These are phyloP conservation scores for Fusarium algeriense DNA, from an alignment of 2,329 filamentous ascomycete genomes.

Conservation along the genomic window DNA sequence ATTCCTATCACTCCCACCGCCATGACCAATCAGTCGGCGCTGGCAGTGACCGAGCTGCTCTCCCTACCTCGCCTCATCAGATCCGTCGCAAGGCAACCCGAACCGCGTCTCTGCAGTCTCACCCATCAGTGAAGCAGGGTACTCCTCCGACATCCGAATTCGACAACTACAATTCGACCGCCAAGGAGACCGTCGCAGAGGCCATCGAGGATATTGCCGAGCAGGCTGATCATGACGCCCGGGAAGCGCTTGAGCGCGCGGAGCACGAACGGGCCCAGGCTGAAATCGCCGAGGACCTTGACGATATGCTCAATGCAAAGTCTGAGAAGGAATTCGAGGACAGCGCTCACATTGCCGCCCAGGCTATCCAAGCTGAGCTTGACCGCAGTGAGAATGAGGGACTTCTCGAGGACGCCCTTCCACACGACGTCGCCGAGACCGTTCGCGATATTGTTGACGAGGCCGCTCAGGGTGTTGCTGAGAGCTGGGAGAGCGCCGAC, in stretches of 20 bases:
- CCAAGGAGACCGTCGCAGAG: slow-evolving; percentile 77
- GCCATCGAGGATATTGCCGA: slow-evolving; percentile 74
- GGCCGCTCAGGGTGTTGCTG: slow-evolving; percentile 72
- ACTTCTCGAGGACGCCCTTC: slow-evolving; percentile 63
- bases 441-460: slow-evolving; percentile 57
- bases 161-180: slow-evolving; percentile 53
- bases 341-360: slow-evolving; percentile 59
- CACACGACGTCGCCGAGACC: slow-evolving; percentile 56
- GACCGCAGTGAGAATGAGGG: slow-evolving; percentile 66
- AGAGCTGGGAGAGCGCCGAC: slow-evolving; percentile 92
- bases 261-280: slow-evolving; percentile 63
- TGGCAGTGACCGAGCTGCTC: slow-evolving; percentile 58
- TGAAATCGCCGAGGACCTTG: slow-evolving; percentile 60
- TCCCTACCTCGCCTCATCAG: slow-evolving; percentile 59
- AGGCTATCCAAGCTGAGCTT: slow-evolving; percentile 65
- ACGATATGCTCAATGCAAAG: slow-evolving; percentile 63
- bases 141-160: slow-evolving; percentile 51
- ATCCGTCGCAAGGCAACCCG: slow-evolving; percentile 55
- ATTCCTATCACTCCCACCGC: slow-evolving; percentile 52
- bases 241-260: slow-evolving; percentile 72
- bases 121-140: slow-evolving; percentile 45
- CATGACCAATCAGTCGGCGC: slow-evolving; percentile 54
- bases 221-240: slow-evolving; percentile 66
- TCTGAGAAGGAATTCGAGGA: slow-evolving; percentile 67
- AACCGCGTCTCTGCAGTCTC: slow-evolving; percentile 50